Base-by-base conservation (phyloP, 2,329 filamentous ascomycete genomes). In the Fusarium cicatricum region DNA sequence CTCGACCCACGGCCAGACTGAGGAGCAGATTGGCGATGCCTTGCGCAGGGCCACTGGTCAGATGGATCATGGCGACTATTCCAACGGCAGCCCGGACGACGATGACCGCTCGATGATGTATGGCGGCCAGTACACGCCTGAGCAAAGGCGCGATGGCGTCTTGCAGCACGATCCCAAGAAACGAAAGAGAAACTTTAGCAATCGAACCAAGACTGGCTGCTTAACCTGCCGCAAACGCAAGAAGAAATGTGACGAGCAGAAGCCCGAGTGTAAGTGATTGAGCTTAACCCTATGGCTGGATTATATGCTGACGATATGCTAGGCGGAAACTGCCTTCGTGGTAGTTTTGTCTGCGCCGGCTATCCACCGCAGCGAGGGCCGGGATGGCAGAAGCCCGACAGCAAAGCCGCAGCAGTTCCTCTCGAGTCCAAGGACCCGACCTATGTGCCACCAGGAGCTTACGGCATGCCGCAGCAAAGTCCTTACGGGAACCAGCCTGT, bases 171-270 rank as follows among this genome's bases (percentile, higher is more conserved):
- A 88, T 63, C 80, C 83, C 4, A 90, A 90, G 74, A 90, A 89
- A 73, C 78, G 88, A 42, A 91, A 91, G 75, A 82, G 89, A 33
- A 91, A 91, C 70, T 98, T 97, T 70, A 96, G 92, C 77, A 97
- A 97, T 74, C 85, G 94, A 55, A 97, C 94, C 16, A 98, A 98
- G 78, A 97, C 93, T 10, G 92, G 93, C 28, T 98, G 94, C 74
- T 86, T 96, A 76, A 98, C 94, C 6, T 98, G 94, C 73, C 85
- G 94, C 56, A 86, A 86, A 71, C 85, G 94, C 55, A 98, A 98
- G 83, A 98, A 98, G 86, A 98, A 98, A 77, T 98, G 95, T 71
- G 94, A 98, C 72, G 95, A 98, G 78, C 85, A 85, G 48, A 96
- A 96, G 74, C 95, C 95, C 21, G 87, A 92, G 74, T 98, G 95